These are phyloP conservation scores for Naematelia aurantialba DNA, from an alignment of 768 basidiomycete species.

Conservation along the genomic window DNA sequence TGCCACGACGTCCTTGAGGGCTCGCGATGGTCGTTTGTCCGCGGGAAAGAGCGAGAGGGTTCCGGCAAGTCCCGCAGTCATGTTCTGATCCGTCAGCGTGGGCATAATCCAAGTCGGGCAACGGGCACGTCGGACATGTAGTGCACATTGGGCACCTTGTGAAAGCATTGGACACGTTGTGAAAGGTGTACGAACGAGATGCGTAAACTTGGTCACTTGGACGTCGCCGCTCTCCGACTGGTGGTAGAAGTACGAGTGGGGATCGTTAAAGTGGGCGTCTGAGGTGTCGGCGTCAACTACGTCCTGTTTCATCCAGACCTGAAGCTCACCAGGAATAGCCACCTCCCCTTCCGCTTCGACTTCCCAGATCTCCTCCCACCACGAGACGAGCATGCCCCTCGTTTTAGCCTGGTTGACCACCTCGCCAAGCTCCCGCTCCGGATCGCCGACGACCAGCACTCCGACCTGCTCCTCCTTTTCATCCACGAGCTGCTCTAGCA, in stretches of 20 bases:
- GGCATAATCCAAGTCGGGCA: too few relatives aligned
- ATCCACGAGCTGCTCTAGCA: constrained; percentile 67
- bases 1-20: constrained; percentile 70
- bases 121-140: too few relatives aligned
- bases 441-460: constrained; percentile 68
- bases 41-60: constrained; percentile 70
- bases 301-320: not conserved
- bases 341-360: constrained; percentile 54
- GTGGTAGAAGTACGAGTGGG: constrained; percentile 55
- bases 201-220: constrained; percentile 56
- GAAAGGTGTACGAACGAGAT: constrained; percentile 53
- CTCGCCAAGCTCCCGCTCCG: constrained; percentile 53
- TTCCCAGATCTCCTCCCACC: constrained; percentile 64
- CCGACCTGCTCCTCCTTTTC: constrained; percentile 60
- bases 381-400: constrained; percentile 53
- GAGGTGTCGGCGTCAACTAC: constrained; percentile 1
- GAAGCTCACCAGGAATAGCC: constrained; percentile 25
- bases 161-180: not conserved
- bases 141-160: too few relatives aligned
- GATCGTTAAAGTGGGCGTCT: constrained; percentile 23
- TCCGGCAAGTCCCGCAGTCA: constrained; percentile 85
- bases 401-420: constrained; percentile 57
- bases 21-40: constrained; percentile 58
- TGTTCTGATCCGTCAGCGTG: constrained; percentile 53
- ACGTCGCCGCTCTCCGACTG: constrained; percentile 49